Conservation (phyloP, 306 rosid species). For the Elaeagnus macrophylla region DNA sequence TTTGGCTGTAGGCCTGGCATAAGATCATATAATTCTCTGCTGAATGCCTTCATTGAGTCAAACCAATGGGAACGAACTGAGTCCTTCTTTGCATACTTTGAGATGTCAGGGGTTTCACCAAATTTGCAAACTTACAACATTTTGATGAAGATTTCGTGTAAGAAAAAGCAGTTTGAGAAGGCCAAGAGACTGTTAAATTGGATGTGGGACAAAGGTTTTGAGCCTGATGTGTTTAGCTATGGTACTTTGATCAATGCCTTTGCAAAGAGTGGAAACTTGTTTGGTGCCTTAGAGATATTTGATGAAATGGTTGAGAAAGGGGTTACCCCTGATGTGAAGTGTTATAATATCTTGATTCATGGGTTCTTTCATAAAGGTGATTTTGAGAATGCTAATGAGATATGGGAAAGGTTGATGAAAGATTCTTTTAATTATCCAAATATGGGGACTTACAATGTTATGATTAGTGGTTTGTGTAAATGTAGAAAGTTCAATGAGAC, state of each 20-base stretch:
- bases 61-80: constrained; percentile 64
- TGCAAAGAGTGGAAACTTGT: constrained; percentile 43
- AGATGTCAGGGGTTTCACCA: constrained; percentile 43
- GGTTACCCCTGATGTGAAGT: constrained; percentile 57
- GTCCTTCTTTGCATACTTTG: constrained; percentile 45
- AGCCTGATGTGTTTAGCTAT: constrained; percentile 58
- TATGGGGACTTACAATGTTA: constrained; percentile 63
- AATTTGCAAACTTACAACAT: constrained; percentile 63
- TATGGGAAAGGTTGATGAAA: constrained; percentile 61
- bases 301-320: constrained; percentile 83
- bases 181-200: constrained; percentile 50
- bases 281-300: constrained; percentile 57
- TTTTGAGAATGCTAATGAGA: constrained; percentile 43
- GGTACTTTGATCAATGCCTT: constrained; percentile 48
- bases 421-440: constrained; percentile 50
- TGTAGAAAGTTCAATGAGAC: constrained; percentile 62
- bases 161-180: constrained; percentile 61
- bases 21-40: constrained; percentile 60
- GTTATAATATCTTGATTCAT: constrained; percentile 76
- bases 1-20: constrained; percentile 61
- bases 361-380: constrained; percentile 59
- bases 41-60: constrained; percentile 64
- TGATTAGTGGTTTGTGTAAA: constrained; percentile 77
- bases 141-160: constrained; percentile 57
- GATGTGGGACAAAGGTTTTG: constrained; percentile 52